These are phyloP conservation scores for Aspergillus incahuasiensis DNA, from an alignment of 495 filamentous ascomycete genomes.

Conservation along the genomic window DNA sequence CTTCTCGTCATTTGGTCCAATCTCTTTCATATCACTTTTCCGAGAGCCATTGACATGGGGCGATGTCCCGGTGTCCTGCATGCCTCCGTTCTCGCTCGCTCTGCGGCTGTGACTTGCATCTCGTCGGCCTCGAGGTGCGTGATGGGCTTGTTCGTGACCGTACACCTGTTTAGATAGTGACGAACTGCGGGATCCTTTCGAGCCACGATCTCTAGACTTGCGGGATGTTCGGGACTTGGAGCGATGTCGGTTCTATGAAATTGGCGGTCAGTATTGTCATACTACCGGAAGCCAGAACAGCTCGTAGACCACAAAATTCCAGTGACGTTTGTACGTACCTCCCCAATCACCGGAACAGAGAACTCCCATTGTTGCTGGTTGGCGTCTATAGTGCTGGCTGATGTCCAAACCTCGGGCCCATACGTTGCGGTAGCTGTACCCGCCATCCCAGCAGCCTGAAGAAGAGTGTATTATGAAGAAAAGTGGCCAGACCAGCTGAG, in stretches of 20 bases:
- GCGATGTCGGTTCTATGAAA: constrained; percentile 24
- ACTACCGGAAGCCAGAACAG: background rate
- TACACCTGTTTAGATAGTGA: constrained; percentile 33
- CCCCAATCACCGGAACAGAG: constrained; percentile 39
- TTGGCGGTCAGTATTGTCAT: constrained; percentile 2
- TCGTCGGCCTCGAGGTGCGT: constrained; percentile 34
- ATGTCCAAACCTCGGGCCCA: constrained; percentile 37
- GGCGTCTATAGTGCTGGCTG: constrained; percentile 32
- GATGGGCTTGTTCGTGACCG: constrained; percentile 25
- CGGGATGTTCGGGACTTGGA: constrained; percentile 37
- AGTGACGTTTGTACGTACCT: constrained; percentile 26
- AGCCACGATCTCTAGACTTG: constrained; percentile 34
- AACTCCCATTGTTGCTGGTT: constrained; percentile 40
- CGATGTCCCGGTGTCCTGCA: constrained; percentile 28
- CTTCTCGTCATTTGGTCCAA: constrained; percentile 41
- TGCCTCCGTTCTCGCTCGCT: constrained; percentile 53
- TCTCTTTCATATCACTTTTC: constrained; percentile 16
- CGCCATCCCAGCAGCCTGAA: constrained; percentile 38
- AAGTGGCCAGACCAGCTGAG: constrained; percentile 44
- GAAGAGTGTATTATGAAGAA: constrained; percentile 7
- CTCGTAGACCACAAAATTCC: background rate
- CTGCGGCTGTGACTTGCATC: constrained; percentile 46
- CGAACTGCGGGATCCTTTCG: constrained; percentile 39
- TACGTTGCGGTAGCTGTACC: constrained; percentile 39
- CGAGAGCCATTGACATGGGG: constrained; percentile 16